Conservation (phyloP, 1,284 basidiomycete species). For the Malassezia nana region DNA sequence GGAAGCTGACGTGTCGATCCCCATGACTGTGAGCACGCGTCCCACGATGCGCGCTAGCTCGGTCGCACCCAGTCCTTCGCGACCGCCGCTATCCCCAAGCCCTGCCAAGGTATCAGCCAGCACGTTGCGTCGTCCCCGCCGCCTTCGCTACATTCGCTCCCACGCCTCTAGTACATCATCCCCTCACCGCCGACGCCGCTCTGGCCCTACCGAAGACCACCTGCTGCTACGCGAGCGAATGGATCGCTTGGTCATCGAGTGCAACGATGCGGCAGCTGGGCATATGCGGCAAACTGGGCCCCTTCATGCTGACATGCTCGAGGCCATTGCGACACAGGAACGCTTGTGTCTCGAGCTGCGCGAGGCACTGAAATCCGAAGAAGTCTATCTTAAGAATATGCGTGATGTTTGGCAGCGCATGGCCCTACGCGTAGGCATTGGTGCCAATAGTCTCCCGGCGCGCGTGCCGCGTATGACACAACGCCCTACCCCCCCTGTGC, state of each 20-base stretch:
- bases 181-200: background rate
- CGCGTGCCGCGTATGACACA: background rate
- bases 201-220: background rate
- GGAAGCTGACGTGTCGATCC: background rate
- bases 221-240: background rate
- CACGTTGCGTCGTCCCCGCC: background rate
- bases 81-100: background rate
- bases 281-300: background rate
- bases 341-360: constrained; percentile 16
- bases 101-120: background rate
- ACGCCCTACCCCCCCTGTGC: background rate
- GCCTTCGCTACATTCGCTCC: background rate
- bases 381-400: constrained; percentile 3
- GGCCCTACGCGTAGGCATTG: constrained; percentile 1
- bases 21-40: background rate
- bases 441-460: background rate
- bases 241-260: background rate
- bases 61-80: background rate
- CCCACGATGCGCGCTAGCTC: background rate
- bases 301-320: background rate
- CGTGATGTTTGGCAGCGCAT: constrained; percentile 16
- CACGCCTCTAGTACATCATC: background rate
- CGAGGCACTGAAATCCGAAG: constrained; percentile 12
- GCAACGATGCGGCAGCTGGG: background rate
- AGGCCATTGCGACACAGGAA: constrained; percentile 14